Evolutionary conservation across 2,329 filamentous ascomycete species (phyloP).

Genomic region (Colletotrichum camelliae): DNA sequence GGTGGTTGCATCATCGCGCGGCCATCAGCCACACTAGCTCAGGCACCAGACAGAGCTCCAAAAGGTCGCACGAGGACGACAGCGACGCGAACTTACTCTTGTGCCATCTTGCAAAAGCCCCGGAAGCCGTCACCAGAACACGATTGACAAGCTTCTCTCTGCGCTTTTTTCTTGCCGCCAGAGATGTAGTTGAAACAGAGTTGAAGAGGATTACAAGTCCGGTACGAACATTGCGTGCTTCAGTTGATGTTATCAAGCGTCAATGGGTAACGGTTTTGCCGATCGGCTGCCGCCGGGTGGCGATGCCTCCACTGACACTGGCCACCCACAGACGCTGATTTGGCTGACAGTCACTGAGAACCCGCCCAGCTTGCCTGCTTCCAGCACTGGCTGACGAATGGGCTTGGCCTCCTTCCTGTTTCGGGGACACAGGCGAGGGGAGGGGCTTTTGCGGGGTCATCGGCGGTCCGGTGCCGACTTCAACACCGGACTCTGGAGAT

Average conservation of each 20-base stretch:
- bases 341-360: neutral
- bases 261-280: conserved; percentile 13
- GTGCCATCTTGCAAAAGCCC: conserved; percentile 7
- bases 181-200: conserved; percentile 19
- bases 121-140: neutral
- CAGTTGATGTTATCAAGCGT: conserved; percentile 16
- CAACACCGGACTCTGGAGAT: neutral
- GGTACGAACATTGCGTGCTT: conserved; percentile 14
- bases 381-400: neutral
- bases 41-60: neutral
- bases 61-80: neutral
- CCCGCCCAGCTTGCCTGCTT: neutral
- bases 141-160: neutral
- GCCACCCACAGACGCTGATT: neutral
- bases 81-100: conserved; percentile 11
- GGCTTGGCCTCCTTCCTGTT: conserved; percentile 15
- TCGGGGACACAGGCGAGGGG: neutral
- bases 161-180: neutral
- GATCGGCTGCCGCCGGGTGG: conserved; percentile 16
- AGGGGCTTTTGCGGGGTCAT: conserved; percentile 2
- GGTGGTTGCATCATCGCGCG: conserved; percentile 17
- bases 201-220: neutral
- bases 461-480: conserved; percentile 16
- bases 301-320: neutral
- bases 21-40: conserved; percentile 15